Evolutionary conservation across 108 stramenopile species (phyloP).

Genomic region (Cyclotella cryptica): DNA sequence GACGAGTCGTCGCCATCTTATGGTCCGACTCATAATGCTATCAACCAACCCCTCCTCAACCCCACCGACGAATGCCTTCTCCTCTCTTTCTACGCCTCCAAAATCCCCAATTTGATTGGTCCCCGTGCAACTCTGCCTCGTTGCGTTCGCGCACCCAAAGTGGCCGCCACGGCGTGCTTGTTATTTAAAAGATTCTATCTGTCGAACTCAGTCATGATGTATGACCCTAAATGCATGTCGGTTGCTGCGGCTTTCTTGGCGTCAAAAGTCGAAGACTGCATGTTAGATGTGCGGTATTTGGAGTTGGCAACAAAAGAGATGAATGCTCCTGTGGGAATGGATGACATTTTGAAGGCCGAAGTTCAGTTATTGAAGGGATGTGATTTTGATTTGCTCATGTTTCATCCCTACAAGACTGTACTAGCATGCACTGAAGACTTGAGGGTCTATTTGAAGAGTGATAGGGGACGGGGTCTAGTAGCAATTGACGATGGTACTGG

Average conservation of each 20-base stretch:
- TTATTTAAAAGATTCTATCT: slow-evolving; percentile 80
- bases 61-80: slow-evolving; percentile 75
- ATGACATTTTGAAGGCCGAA: slow-evolving; percentile 59
- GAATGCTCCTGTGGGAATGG: slow-evolving; percentile 80
- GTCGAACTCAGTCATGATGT: slow-evolving; percentile 82
- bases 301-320: slow-evolving; percentile 82
- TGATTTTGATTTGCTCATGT: slow-evolving; percentile 85
- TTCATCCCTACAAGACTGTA: slow-evolving; percentile 87
- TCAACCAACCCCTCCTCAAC: slow-evolving; percentile 57
- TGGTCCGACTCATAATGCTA: background rate
- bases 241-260: slow-evolving; percentile 86
- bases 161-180: slow-evolving; percentile 74
- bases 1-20: slow-evolving; percentile 33
- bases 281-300: slow-evolving; percentile 79
- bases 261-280: slow-evolving; percentile 85
- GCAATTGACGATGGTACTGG: slow-evolving; percentile 31
- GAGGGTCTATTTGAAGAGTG: slow-evolving; percentile 80
- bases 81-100: slow-evolving; percentile 79
- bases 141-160: slow-evolving; percentile 72
- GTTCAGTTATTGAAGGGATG: slow-evolving; percentile 73
- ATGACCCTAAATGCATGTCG: slow-evolving; percentile 81
- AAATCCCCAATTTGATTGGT: slow-evolving; percentile 79
- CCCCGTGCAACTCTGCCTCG: slow-evolving; percentile 66
- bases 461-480: slow-evolving; percentile 65
- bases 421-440: slow-evolving; percentile 85